Evolutionary conservation across 108 stramenopile species (phyloP).

Genomic region (Nannochloropsis oceanica): DNA sequence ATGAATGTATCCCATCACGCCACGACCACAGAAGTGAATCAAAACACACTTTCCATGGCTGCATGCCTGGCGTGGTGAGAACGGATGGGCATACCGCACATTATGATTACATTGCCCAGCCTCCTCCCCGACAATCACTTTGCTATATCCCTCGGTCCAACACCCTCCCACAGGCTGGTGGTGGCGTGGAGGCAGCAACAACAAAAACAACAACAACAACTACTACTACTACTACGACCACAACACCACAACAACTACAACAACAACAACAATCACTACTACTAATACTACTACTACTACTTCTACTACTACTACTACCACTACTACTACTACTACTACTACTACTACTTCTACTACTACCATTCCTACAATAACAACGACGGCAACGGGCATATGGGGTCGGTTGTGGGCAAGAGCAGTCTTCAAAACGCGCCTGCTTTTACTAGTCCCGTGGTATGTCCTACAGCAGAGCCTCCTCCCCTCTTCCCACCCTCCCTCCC

Average conservation of each 20-base stretch:
- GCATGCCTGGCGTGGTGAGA: too few species aligned
- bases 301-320: too few species aligned
- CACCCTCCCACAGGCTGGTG: not conserved
- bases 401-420: not conserved
- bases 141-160: too few species aligned
- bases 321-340: not conserved
- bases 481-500: not conserved
- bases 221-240: too few species aligned
- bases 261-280: not conserved
- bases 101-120: too few species aligned
- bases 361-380: not conserved
- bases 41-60: too few species aligned
- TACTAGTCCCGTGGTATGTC: not conserved
- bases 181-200: not conserved
- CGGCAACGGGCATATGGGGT: not conserved
- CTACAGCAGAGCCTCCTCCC: not conserved
- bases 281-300: not conserved
- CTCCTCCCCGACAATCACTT: too few species aligned
- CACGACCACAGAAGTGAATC: too few species aligned
- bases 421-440: not conserved
- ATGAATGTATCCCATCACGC: too few species aligned
- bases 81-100: too few species aligned
- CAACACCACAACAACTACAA: not conserved
- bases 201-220: not conserved
- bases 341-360: not conserved